A percentile compares a stretch with the other conserved stretches of the same genome.
Conservation (phyloP, 768 basidiomycete genomes). For the Lactifluus volemus region DNA sequence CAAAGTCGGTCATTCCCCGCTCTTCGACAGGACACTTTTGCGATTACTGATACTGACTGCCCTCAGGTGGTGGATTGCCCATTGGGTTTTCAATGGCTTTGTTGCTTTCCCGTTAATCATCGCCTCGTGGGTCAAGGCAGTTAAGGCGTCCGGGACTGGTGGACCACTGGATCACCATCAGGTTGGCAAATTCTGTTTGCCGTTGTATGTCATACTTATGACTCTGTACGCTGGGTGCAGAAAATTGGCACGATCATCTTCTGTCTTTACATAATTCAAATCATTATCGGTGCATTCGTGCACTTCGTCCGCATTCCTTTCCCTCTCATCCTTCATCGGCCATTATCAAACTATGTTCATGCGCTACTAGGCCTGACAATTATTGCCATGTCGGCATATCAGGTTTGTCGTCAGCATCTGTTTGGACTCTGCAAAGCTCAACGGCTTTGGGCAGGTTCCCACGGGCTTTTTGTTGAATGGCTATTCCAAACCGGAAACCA, state of each 20-base stretch:
- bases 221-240: not conserved
- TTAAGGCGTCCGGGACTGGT: constrained; percentile 1
- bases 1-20: not conserved
- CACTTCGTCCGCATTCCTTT: constrained; percentile 21
- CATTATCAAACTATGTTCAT: constrained; percentile 25
- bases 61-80: constrained; percentile 23
- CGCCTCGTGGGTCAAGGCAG: constrained; percentile 19
- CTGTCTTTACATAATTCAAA: constrained; percentile 20
- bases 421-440: not conserved
- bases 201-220: not conserved
- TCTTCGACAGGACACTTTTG: not conserved
- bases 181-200: constrained; percentile 4
- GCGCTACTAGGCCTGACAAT: constrained; percentile 23
- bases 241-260: constrained; percentile 22
- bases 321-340: constrained; percentile 10
- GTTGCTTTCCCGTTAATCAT: constrained; percentile 23
- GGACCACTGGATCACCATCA: constrained; percentile 17
- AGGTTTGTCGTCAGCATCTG: not conserved
- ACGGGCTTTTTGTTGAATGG: constrained; percentile 2
- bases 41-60: not conserved
- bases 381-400: constrained; percentile 21
- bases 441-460: not conserved
- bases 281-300: constrained; percentile 20
- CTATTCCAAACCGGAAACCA: not conserved
- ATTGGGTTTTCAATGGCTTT: constrained; percentile 22